A percentile compares a stretch with the other conserved stretches of the same genome.
These are phyloP conservation scores for Cordia subcordata DNA, from an alignment of 257 asterid genomes.

Conservation along the genomic window DNA sequence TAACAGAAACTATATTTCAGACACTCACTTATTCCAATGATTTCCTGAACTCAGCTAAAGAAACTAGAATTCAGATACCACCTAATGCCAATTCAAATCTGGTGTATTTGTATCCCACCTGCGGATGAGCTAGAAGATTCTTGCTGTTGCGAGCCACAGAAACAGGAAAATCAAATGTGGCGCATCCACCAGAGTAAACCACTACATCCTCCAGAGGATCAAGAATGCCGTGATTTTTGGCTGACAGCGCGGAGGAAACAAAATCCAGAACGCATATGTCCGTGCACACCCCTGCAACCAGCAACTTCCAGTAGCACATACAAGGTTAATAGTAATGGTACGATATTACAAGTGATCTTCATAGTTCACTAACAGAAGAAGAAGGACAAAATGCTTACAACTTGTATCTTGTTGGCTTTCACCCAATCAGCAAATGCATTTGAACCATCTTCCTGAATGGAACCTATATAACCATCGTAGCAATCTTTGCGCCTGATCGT, in stretches of 20 bases:
- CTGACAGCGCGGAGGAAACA: slow-evolving; percentile 66
- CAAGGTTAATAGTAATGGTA: too few species aligned
- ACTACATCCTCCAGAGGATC: slow-evolving; percentile 51
- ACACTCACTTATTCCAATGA: not conserved
- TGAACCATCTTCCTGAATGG: slow-evolving; percentile 59
- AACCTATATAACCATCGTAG: slow-evolving; percentile 64
- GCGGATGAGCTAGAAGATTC: slow-evolving; percentile 50
- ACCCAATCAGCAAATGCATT: slow-evolving; percentile 63
- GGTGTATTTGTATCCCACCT: slow-evolving; percentile 21
- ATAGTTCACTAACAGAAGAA: not conserved
- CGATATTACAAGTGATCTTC: too few species aligned
- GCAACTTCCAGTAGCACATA: slow-evolving; percentile 27
- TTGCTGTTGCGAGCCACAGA: slow-evolving; percentile 39
- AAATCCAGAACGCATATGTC: slow-evolving; percentile 77
- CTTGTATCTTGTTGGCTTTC: slow-evolving; percentile 40
- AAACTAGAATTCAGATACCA: too few species aligned
- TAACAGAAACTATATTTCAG: too few species aligned
- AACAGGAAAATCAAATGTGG: slow-evolving; percentile 62
- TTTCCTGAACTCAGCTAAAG: not conserved
- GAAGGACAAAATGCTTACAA: slow-evolving; percentile 28
- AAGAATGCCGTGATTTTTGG: slow-evolving; percentile 52
- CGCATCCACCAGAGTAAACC: slow-evolving; percentile 59
- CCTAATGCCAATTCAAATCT: not conserved
- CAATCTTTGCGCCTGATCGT: slow-evolving; percentile 66
- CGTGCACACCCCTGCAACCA: slow-evolving; percentile 65